Evolutionary conservation across 1,284 basidiomycete species (phyloP).

Genomic region (Ceratobasidium sp.): DNA sequence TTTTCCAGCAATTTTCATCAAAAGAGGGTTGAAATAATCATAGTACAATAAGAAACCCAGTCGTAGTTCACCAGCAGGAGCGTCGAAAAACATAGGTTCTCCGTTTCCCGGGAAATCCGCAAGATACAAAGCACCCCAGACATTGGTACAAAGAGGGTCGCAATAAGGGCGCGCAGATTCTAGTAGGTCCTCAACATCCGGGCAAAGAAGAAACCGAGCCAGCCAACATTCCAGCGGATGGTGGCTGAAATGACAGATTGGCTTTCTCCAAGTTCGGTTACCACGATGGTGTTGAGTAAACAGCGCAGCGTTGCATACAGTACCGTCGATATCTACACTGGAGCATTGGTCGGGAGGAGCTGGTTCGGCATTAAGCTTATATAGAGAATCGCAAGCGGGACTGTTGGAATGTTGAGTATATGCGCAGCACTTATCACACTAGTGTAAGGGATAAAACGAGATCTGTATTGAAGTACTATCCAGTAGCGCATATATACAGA

Average conservation of each 20-base stretch:
- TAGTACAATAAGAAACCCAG: slow-evolving; percentile 56
- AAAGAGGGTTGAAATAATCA: slow-evolving; percentile 55
- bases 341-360: not conserved
- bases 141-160: not conserved
- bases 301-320: not conserved
- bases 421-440: no score
- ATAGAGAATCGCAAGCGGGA: not conserved
- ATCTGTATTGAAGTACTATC: no score
- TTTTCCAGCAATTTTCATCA: slow-evolving; percentile 54
- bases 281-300: not conserved
- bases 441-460: no score
- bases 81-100: slow-evolving; percentile 47
- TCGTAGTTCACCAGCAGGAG: slow-evolving; percentile 50
- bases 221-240: slow-evolving; percentile 34
- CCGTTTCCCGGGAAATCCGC: slow-evolving; percentile 53
- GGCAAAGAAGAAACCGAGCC: slow-evolving; percentile 14
- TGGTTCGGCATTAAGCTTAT: not conserved
- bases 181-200: slow-evolving; percentile 30
- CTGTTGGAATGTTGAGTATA: no score
- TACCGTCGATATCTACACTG: not conserved
- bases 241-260: not conserved
- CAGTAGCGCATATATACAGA: no score
- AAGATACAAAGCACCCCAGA: slow-evolving; percentile 56
- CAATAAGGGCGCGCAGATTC: not conserved
- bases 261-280: not conserved